Evolutionary conservation across 352 stramenopile genomes (phyloP).

Genomic region (Globisporangium nodosum): DNA sequence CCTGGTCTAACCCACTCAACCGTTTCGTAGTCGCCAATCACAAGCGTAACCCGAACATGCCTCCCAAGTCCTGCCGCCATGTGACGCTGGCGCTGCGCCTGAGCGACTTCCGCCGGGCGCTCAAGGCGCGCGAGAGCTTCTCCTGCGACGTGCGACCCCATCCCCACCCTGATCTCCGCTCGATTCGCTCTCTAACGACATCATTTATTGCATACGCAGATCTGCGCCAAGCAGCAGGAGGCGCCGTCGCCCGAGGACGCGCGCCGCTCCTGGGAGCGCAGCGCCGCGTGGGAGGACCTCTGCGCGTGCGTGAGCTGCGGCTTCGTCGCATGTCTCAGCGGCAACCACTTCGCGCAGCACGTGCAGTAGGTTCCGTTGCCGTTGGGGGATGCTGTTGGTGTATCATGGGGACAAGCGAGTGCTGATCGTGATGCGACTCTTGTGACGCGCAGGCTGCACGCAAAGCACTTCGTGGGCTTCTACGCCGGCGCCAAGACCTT

Average conservation of each 20-base stretch:
- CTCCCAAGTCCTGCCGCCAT: conserved; percentile 50
- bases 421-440: neutral
- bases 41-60: conserved; percentile 1
- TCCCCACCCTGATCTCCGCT: neutral
- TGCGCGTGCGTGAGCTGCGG: conserved; percentile 55
- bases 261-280: conserved; percentile 29
- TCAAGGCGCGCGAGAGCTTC: conserved; percentile 38
- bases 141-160: conserved; percentile 19
- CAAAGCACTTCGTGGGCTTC: conserved; percentile 62
- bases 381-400: neutral
- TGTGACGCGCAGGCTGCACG: conserved; percentile 17
- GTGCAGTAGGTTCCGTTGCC: conserved; percentile 24
- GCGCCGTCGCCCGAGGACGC: neutral
- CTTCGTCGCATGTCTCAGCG: conserved; percentile 49
- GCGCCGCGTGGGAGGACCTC: conserved; percentile 29
- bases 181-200: too few species aligned
- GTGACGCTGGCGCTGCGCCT: conserved; percentile 45
- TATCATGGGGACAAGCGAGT: neutral
- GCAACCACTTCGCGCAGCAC: conserved; percentile 49
- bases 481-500: conserved; percentile 42
- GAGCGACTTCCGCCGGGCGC: conserved; percentile 41
- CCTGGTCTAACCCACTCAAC: too few species aligned
- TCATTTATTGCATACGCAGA: neutral
- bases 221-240: neutral
- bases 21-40: neutral